These are phyloP conservation scores for Phytophthora sp. DNA, from an alignment of 352 stramenopile species.

Conservation along the genomic window DNA sequence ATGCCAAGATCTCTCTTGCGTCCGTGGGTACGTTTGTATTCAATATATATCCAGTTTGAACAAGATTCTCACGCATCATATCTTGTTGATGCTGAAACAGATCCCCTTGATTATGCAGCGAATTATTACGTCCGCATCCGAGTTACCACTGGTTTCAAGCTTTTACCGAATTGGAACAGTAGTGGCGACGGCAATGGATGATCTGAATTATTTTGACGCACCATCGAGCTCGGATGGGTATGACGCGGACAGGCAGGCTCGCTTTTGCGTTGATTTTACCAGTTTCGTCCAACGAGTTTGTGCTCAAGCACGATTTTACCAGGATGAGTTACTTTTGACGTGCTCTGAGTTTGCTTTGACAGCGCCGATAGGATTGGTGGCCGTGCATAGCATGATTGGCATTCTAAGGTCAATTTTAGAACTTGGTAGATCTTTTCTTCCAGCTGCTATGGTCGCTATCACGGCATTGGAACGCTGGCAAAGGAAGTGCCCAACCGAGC, in stretches of 20 bases:
- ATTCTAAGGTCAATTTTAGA: slow-evolving; percentile 58
- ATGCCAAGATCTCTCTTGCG: slow-evolving; percentile 31
- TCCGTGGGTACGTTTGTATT: slow-evolving; percentile 55
- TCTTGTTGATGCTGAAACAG: slow-evolving; percentile 20
- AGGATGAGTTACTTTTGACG: slow-evolving; percentile 77
- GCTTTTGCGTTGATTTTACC: slow-evolving; percentile 37
- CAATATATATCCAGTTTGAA: background rate
- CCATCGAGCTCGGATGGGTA: background rate
- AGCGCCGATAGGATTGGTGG: slow-evolving; percentile 50
- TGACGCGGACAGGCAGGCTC: background rate
- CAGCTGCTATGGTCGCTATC: slow-evolving; percentile 63
- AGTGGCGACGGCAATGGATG: slow-evolving; percentile 36
- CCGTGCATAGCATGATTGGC: slow-evolving; percentile 33
- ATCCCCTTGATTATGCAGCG: slow-evolving; percentile 43
- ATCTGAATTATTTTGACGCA: slow-evolving; percentile 35
- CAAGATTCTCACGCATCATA: slow-evolving; percentile 4
- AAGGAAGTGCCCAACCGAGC: slow-evolving; percentile 18
- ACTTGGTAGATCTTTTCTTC: slow-evolving; percentile 69
- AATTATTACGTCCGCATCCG: slow-evolving; percentile 36
- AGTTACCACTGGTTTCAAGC: slow-evolving; percentile 58
- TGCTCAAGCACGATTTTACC: slow-evolving; percentile 69
- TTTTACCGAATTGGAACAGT: slow-evolving; percentile 69
- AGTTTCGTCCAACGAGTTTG: slow-evolving; percentile 56
- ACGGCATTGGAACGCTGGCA: slow-evolving; percentile 68
- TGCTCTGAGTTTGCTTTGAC: slow-evolving; percentile 64